Conservation (phyloP, 1,284 basidiomycete species). For the Heterobasidion occidentale region DNA sequence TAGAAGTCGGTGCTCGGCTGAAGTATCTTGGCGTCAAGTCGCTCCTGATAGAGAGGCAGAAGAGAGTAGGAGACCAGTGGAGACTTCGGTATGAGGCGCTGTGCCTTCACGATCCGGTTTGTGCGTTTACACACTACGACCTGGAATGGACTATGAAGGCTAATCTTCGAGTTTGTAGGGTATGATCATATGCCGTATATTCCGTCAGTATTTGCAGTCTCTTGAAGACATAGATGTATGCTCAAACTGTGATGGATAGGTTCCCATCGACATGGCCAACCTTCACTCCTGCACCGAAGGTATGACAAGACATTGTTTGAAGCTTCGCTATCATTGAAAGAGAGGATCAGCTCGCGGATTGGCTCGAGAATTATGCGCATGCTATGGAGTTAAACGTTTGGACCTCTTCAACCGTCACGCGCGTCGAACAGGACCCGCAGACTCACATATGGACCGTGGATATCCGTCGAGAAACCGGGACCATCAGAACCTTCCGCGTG, state of each 20-base stretch:
- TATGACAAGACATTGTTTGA: constrained; percentile 9
- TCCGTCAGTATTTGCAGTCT: constrained; percentile 24
- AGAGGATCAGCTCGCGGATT: constrained; percentile 49
- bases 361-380: constrained; percentile 62
- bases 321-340: constrained; percentile 12
- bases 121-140: constrained; percentile 27
- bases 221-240: not conserved
- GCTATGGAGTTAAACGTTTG: constrained; percentile 60
- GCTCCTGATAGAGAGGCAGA: constrained; percentile 46
- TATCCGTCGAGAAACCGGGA: constrained; percentile 33
- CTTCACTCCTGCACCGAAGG: constrained; percentile 49
- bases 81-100: constrained; percentile 50
- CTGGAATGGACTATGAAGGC: not conserved
- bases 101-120: constrained; percentile 59
- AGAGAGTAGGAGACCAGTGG: constrained; percentile 54
- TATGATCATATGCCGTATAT: constrained; percentile 38
- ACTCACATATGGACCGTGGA: constrained; percentile 49
- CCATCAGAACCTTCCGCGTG: constrained; percentile 39
- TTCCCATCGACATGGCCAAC: constrained; percentile 58
- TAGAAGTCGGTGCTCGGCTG: constrained; percentile 52
- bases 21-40: constrained; percentile 44
- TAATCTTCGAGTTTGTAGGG: constrained; percentile 6
- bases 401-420: constrained; percentile 43
- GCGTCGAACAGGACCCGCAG: constrained; percentile 34
- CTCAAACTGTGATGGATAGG: constrained; percentile 18